phyloP scores from a whole-genome alignment of 768 basidiomycete genomes.

The Plicaturopsis crispa region DNA sequence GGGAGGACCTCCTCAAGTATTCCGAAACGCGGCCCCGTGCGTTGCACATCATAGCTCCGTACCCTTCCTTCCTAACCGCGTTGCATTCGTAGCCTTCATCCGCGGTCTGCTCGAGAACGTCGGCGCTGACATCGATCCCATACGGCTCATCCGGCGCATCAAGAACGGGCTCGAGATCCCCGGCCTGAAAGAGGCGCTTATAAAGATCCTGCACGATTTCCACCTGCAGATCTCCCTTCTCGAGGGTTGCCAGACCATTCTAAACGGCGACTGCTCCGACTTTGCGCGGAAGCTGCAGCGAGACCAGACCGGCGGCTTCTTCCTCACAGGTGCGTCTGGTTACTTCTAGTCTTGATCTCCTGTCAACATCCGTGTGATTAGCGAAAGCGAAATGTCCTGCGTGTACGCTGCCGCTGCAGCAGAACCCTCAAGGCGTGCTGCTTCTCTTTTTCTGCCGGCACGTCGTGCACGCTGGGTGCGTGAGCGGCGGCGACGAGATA shows the following conservation, averaged over 20 bases:
- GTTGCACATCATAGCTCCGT: conserved; percentile 11
- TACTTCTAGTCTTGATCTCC: background rate
- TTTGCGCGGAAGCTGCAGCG: conserved; percentile 62
- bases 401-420: conserved; percentile 53
- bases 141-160: conserved; percentile 89
- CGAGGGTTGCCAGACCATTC: conserved; percentile 85
- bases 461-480: conserved; percentile 75
- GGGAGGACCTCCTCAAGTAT: conserved; percentile 93
- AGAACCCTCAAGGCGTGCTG: conserved; percentile 49
- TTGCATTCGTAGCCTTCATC: conserved; percentile 64
- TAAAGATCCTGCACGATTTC: conserved; percentile 96
- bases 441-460: conserved; percentile 86
- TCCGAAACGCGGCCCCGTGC: conserved; percentile 88
- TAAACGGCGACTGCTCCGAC: conserved; percentile 75
- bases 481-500: conserved; percentile 56
- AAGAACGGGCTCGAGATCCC: conserved; percentile 96
- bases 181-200: conserved; percentile 86
- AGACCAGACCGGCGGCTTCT: conserved; percentile 77
- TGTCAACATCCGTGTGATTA: conserved; percentile 17
- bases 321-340: conserved; percentile 56
- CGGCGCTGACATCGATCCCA: conserved; percentile 92
- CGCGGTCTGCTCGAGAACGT: conserved; percentile 93
- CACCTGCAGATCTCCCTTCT: conserved; percentile 89
- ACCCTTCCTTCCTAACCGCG: conserved; percentile 3
- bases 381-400: conserved; percentile 61